These are phyloP conservation scores for Albizia julibrissin DNA, from an alignment of 306 rosid genomes.

Conservation along the genomic window DNA sequence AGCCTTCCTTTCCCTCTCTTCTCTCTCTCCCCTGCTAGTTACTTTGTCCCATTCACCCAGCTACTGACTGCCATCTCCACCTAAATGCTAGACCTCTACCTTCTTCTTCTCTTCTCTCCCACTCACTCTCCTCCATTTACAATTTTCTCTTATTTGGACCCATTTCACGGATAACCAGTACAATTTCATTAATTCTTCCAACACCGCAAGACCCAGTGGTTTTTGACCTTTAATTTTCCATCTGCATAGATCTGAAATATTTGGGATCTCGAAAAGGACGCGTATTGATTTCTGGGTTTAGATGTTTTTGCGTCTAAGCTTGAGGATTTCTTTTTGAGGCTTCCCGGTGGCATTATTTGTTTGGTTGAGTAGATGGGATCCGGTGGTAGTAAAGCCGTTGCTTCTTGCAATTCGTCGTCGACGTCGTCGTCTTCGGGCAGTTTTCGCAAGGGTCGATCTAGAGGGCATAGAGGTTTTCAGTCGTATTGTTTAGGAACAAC, in stretches of 20 bases:
- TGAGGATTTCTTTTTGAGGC: background rate
- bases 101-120: conserved; percentile 6
- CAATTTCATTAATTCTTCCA: conserved; percentile 3
- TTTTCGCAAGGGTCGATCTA: conserved; percentile 55
- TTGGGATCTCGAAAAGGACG: conserved; percentile 34
- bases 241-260: conserved; percentile 43
- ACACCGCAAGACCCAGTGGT: conserved; percentile 20
- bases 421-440: conserved; percentile 50
- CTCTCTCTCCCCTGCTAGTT: conserved; percentile 37
- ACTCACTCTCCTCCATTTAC: background rate
- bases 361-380: conserved; percentile 70
- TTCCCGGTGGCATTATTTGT: conserved; percentile 3
- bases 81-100: conserved; percentile 23
- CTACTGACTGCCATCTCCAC: conserved; percentile 40
- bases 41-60: conserved; percentile 46
- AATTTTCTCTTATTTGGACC: conserved; percentile 12
- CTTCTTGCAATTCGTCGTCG: conserved; percentile 41
- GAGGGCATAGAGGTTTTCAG: conserved; percentile 53
- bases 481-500: conserved; percentile 74
- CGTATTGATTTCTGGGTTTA: conserved; percentile 46
- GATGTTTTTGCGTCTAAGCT: background rate
- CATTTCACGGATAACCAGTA: conserved; percentile 23
- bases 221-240: conserved; percentile 18
- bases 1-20: conserved; percentile 3
- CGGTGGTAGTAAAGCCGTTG: conserved; percentile 64